Evolutionary conservation across 371 early-diverging fungal genomes (phyloP), one percentile per base, ranked within the genome.

Genomic region (Capillidium rhysosporum): DNA sequence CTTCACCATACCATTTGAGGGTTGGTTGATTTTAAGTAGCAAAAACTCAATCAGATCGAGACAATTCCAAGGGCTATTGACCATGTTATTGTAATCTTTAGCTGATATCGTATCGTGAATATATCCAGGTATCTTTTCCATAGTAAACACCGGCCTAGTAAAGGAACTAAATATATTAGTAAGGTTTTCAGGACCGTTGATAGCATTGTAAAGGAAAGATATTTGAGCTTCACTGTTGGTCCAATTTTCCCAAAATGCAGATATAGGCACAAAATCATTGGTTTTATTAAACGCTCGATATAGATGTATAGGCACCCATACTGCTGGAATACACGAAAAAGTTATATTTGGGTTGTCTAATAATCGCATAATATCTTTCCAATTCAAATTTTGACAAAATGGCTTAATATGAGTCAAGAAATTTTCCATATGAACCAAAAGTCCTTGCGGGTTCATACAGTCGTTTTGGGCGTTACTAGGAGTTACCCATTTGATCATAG

Each of bases 221-320:
- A 53, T 14, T 20, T 53, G 54, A 45, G 45, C 54, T 26, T 24
- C 40, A 3, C 12, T 16, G n/a, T 44, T 44, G n/a, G 39, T 30
- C 54, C 54, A 53, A 30, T 21, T 53, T 21, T 53, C 41, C 26
- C 40, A 53, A 40, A 53, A 53, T 25, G 23, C 40, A 10, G 40
- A 10, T 14, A 53, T 40, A 18, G 54, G 54, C 16, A 28, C 7
- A 30, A 40, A 40, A 8, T 53, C 41, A 30, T 53, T 41, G 10
- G n/a, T 34, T 7, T 4, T 7, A 34, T 34, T 34, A 12, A 34
- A 34, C 4, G 34, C 34, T 7, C 34, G 34, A 12, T 34, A 34
- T 34, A 34, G 34, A 34, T 34, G 34, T 34, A 34, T 34, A 4
- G 34, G 34, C 12, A 34, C 34, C 34, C 34, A 34, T 4, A 12